Evolutionary conservation across 2,329 filamentous ascomycete species (phyloP), one percentile per base, ranked within the genome.

Genomic region (Nannizziopsis barbatae): DNA sequence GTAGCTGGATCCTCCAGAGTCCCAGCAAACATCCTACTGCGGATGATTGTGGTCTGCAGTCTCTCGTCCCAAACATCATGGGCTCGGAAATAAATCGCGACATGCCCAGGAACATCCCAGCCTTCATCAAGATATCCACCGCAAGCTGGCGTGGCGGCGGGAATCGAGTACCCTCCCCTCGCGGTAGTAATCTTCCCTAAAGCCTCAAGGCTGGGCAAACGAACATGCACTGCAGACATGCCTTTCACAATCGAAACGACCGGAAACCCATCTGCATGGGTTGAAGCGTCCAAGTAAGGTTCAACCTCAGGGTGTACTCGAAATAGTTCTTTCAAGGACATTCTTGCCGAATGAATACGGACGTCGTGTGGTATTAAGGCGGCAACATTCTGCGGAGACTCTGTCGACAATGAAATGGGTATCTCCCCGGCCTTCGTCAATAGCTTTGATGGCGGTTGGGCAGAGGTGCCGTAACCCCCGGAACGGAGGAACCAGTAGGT

Each of bases 351-450:
- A 64, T 88, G 84, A 49, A 80, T 59, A 56, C 77, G 82, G 53
- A 82, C 73, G 52, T 83, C 71, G 60, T 86, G 81, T 32, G 84
- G 82, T 53, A 89, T 81, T 2, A 63, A 65, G 7, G 82, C 83
- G 45, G 71, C 73, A 3, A 81, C 76, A 12, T 69, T 60, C n/a
- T 58, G 56, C 2, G 64, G 57, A 54, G 68, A 62, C 10, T 45
- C 42, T 14, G 47, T 12, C 12, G 35, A 42, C 50, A 67, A 70
- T 8, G 62, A 60, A 47, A 72, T 61, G 2, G 60, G 56, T 9
- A 76, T 71, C 1, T 60, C 60, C 2, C 74, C 74, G 52, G 62
- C 70, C 61, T 65, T 74, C 52, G 65, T 65, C 49, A 50, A 52
- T 46, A 52, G 55, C 32, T 49, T 57, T 8, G 57, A 50, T 15